Percentiles rank a stretch among this genome's conserved stretches.
Evolutionary conservation across 1,139 yeast species (phyloP).

Genomic region (Suhomyces bribrorum): DNA sequence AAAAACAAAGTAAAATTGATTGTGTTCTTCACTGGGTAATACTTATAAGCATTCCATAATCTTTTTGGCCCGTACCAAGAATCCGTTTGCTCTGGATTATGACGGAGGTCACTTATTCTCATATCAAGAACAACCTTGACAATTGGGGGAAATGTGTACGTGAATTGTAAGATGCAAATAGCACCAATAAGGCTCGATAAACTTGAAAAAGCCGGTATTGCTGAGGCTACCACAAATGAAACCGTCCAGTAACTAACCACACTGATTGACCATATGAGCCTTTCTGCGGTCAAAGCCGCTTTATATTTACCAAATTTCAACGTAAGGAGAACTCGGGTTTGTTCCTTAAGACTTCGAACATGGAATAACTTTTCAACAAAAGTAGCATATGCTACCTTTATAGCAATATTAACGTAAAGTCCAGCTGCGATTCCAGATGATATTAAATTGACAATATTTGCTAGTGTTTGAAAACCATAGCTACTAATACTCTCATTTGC

Average conservation of each 20-base stretch:
- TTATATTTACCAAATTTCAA: not conserved
- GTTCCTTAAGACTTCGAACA: not conserved
- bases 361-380: slow-evolving; percentile 2
- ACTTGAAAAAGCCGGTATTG: slow-evolving; percentile 3
- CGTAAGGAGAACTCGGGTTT: not conserved
- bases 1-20: not conserved
- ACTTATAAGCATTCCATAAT: slow-evolving; percentile 1
- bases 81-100: not conserved
- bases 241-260: slow-evolving; percentile 2
- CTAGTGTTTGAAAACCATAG: slow-evolving; percentile 2
- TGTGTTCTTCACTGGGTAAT: slow-evolving; percentile 1
- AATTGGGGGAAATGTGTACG: slow-evolving; percentile 5
- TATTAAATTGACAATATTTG: slow-evolving; percentile 1
- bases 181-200: slow-evolving; percentile 5
- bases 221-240: slow-evolving; percentile 5
- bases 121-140: not conserved
- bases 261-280: slow-evolving; percentile 3
- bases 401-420: slow-evolving; percentile 4
- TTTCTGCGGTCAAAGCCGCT: not conserved
- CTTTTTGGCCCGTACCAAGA: slow-evolving; percentile 1
- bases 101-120: slow-evolving; percentile 1
- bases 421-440: slow-evolving; percentile 5
- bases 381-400: slow-evolving; percentile 2
- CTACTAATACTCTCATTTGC: slow-evolving; percentile 5
- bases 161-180: slow-evolving; percentile 4